Base-by-base conservation (phyloP, 805 yeast species). In the Metschnikowia vanudenii region DNA sequence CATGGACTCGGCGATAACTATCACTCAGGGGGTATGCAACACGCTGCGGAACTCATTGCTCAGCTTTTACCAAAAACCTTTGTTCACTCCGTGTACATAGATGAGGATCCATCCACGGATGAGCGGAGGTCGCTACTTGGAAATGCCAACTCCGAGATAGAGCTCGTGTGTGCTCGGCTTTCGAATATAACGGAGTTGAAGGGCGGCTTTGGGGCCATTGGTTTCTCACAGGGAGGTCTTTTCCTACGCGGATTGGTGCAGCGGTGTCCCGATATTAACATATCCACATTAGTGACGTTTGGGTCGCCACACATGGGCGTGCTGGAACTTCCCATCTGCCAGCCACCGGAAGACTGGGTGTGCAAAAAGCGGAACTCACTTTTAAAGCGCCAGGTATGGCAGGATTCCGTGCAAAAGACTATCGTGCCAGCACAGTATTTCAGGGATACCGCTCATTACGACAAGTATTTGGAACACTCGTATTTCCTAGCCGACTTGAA, bases 221-320 rank as follows among this genome's bases (percentile, higher is more conserved):
- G 96, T 4, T 82, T 84, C 54, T 85, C 92, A 0, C 96, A 87
- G 60, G 96, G 96, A 34, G 96, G 96, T 0, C 63, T 87, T n/a
- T 81, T 87, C 50, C 65, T 85, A n/a, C 65, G 96, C 38, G 84
- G 83, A 4, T 74, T 84, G 24, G 69, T 80, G 24, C 85, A 88
- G 58, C 63, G 76, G 19, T 87, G 92, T 62, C 62, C 69, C 3
- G 45, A 39, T 14, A 53, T 62, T 3, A 40, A 52, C 3, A 69
- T 84, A 2, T 62, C 75, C 41, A 80, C 72, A 26, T 65, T 87
- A 39, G 67, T 87, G 12, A 85, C 95, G 0, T 85, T 84, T 64
- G 96, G 96, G 0, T 81, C 89, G 1, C 96, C 95, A 0, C 95
- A 87, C 57, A 76, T 82, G 64, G 95, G 94, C 1, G 75, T 87